Evolutionary conservation across 2,329 filamentous ascomycete species (phyloP).

Genomic region (Colletotrichum sp.): DNA sequence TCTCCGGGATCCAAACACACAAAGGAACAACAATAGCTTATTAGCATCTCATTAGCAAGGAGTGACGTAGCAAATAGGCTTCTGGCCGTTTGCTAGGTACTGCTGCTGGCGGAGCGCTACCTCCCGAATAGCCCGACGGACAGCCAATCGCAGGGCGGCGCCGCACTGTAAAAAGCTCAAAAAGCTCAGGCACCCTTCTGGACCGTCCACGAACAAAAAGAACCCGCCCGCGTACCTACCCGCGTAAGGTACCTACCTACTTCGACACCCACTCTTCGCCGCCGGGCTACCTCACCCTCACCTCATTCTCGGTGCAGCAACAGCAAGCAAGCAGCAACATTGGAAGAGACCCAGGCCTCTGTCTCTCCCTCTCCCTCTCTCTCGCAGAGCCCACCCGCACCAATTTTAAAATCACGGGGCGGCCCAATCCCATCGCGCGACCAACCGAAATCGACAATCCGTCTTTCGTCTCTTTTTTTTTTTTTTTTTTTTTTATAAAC

Average conservation of each 20-base stretch:
- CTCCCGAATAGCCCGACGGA: not conserved
- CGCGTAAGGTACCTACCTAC: not conserved
- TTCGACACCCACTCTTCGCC: not conserved
- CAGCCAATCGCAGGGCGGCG: conserved; percentile 2
- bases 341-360: not conserved
- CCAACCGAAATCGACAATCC: conserved; percentile 16
- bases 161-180: not conserved
- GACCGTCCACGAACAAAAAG: not conserved
- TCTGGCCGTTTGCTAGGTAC: not conserved
- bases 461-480: not conserved
- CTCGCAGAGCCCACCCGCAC: not conserved
- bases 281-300: not conserved
- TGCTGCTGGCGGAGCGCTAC: not conserved
- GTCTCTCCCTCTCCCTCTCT: not conserved
- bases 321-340: not conserved
- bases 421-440: conserved; percentile 19
- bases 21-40: not conserved
- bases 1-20: not conserved
- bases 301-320: not conserved
- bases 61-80: not conserved
- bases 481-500: no score
- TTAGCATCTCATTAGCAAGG: not conserved
- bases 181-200: not conserved
- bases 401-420: conserved; percentile 17
- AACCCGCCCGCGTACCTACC: not conserved